A percentile compares a stretch with the other conserved stretches of the same genome.
Conservation (phyloP, 176 grass and related monocot species). For the Carex scoparia region DNA sequence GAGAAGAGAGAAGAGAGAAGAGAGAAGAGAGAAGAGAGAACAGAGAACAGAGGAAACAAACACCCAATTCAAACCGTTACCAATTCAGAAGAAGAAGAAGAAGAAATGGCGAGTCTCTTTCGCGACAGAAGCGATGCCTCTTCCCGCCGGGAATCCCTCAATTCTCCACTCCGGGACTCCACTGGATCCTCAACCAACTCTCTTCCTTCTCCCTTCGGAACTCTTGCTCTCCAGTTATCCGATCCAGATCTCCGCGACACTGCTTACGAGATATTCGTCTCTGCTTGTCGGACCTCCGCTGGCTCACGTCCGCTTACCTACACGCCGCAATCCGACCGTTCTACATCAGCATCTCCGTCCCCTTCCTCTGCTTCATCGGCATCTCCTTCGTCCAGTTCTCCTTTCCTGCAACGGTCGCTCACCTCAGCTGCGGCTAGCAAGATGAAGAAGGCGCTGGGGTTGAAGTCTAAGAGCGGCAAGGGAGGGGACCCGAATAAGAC, state of each 20-base stretch:
- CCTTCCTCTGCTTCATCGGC: conserved; percentile 25
- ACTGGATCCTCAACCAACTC: neutral
- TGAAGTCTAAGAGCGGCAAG: conserved; percentile 69
- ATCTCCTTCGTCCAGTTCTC: conserved; percentile 23
- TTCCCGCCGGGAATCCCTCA: conserved; percentile 41
- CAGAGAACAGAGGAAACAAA: no score
- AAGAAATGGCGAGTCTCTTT: conserved; percentile 61
- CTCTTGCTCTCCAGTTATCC: conserved; percentile 43
- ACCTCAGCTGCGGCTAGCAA: conserved; percentile 94
- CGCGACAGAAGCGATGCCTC: conserved; percentile 15
- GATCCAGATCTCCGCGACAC: conserved; percentile 61
- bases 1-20: no score
- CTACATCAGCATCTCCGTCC: neutral
- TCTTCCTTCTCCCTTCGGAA: conserved; percentile 68
- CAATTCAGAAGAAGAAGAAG: neutral
- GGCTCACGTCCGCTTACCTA: conserved; percentile 68
- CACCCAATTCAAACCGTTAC: no score
- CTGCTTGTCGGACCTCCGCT: conserved; percentile 72
- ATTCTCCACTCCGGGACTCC: neutral
- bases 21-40: no score
- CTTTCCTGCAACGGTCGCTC: conserved; percentile 75
- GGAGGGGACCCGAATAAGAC: conserved; percentile 22
- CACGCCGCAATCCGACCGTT: conserved; percentile 56
- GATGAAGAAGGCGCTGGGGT: conserved; percentile 94
- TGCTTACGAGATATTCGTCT: conserved; percentile 87